Evolutionary conservation across 2,329 filamentous ascomycete species (phyloP).

Genomic region (Chrysoporthe puriensis): DNA sequence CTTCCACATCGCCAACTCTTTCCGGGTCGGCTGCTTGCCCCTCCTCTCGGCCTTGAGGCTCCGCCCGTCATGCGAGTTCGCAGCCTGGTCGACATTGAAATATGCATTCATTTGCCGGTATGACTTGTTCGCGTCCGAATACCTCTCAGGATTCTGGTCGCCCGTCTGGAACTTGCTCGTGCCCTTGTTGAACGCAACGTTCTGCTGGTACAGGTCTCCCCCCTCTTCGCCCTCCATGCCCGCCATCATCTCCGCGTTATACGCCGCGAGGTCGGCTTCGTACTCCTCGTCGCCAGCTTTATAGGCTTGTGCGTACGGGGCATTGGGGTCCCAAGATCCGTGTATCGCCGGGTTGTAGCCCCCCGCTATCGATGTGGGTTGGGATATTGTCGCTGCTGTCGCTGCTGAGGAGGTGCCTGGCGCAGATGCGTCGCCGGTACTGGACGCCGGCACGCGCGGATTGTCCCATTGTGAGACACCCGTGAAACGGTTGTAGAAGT

Average conservation of each 20-base stretch:
- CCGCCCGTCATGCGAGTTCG: conserved; percentile 85
- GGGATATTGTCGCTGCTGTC: conserved; percentile 34
- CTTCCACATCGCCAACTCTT: conserved; percentile 88
- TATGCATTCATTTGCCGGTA: conserved; percentile 88
- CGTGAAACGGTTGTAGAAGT: conserved; percentile 84
- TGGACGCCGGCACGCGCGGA: conserved; percentile 66
- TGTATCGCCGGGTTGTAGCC: conserved; percentile 97
- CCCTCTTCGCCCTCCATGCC: conserved; percentile 42
- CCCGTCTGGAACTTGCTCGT: conserved; percentile 80
- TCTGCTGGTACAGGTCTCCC: conserved; percentile 63
- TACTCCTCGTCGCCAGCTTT: conserved; percentile 42
- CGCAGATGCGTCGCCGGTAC: conserved; percentile 35
- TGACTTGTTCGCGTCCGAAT: conserved; percentile 87
- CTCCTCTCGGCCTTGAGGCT: conserved; percentile 91
- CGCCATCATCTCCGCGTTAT: conserved; percentile 44
- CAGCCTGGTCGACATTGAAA: conserved; percentile 94
- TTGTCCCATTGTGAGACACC: conserved; percentile 82
- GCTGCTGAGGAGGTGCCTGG: conserved; percentile 34
- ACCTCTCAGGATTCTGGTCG: conserved; percentile 71
- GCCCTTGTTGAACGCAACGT: conserved; percentile 86
- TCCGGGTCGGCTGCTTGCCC: conserved; percentile 80
- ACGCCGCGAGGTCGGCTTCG: conserved; percentile 34
- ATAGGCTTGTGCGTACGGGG: conserved; percentile 80
- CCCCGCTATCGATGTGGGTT: conserved; percentile 54
- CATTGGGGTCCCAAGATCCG: conserved; percentile 92